Percentiles rank a stretch among this genome's conserved stretches.
phyloP scores from a whole-genome alignment of 495 filamentous ascomycete genomes.

The Rusavskia elegans region DNA sequence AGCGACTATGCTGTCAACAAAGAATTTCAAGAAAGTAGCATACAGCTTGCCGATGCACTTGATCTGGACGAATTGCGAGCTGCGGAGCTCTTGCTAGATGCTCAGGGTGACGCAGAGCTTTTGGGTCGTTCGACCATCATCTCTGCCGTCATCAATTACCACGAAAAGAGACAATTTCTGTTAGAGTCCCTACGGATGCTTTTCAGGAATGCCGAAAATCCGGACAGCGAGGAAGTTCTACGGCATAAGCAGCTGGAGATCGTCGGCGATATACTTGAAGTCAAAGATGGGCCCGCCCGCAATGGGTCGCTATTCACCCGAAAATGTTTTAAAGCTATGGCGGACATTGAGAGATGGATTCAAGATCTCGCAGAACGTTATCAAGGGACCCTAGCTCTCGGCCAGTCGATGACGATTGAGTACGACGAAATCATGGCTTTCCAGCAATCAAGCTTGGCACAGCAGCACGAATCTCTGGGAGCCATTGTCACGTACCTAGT shows the following conservation, averaged over 20 bases:
- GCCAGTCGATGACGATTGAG: slow-evolving; percentile 38
- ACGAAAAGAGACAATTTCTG: slow-evolving; percentile 59
- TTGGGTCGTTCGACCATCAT: slow-evolving; percentile 54
- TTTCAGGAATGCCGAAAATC: slow-evolving; percentile 45
- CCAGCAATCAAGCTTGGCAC: slow-evolving; percentile 52
- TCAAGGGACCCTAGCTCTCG: slow-evolving; percentile 53
- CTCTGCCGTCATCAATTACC: slow-evolving; percentile 68
- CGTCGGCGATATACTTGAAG: slow-evolving; percentile 29
- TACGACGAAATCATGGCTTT: slow-evolving; percentile 54
- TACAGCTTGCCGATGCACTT: slow-evolving; percentile 70
- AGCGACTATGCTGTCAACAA: slow-evolving; percentile 68
- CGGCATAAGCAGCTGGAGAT: slow-evolving; percentile 26
- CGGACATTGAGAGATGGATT: slow-evolving; percentile 55
- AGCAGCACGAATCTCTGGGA: slow-evolving; percentile 80
- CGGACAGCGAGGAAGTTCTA: slow-evolving; percentile 31
- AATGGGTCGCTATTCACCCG: slow-evolving; percentile 40
- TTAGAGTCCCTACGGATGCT: slow-evolving; percentile 71
- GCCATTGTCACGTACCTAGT: slow-evolving; percentile 60
- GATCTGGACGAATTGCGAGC: slow-evolving; percentile 82
- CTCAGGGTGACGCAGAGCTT: slow-evolving; percentile 43
- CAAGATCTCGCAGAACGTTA: slow-evolving; percentile 53
- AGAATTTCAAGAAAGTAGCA: slow-evolving; percentile 64
- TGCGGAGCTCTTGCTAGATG: slow-evolving; percentile 51
- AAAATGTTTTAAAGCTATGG: slow-evolving; percentile 59
- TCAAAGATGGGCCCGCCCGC: slow-evolving; percentile 23